Conservation (phyloP, 1,284 basidiomycete genomes). For the Cutaneotrichosporon mucoides region DNA sequence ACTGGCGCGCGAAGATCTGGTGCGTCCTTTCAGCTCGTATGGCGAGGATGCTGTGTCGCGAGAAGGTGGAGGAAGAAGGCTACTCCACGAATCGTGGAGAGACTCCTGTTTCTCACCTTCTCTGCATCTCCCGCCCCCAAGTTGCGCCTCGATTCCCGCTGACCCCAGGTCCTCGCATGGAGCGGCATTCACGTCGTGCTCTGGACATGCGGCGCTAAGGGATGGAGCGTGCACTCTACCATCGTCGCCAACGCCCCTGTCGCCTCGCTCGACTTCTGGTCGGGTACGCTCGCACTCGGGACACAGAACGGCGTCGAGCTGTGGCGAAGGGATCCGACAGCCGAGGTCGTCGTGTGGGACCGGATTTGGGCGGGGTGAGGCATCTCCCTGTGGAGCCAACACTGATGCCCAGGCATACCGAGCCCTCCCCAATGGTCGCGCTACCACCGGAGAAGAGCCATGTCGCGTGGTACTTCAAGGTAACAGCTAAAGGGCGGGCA, state of each 20-base stretch:
- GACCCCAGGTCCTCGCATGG: constrained; percentile 43
- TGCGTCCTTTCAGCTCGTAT: constrained; percentile 10
- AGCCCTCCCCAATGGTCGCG: constrained; percentile 5
- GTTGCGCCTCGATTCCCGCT: not conserved
- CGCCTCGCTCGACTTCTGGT: constrained; percentile 27
- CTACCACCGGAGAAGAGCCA: constrained; percentile 24
- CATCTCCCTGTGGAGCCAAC: no score
- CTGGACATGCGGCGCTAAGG: constrained; percentile 23
- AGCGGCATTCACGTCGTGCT: constrained; percentile 36
- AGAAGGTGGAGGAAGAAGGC: no score
- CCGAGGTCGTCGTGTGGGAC: constrained; percentile 44
- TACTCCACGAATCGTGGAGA: no score
- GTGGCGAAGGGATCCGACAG: constrained; percentile 32
- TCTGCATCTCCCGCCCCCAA: no score
- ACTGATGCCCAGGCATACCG: not conserved
- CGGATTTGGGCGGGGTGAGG: constrained; percentile 30
- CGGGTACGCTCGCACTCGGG: constrained; percentile 32
- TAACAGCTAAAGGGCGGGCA: not conserved
- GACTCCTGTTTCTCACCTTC: no score
- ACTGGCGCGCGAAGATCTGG: constrained; percentile 20
- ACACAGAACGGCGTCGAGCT: constrained; percentile 36
- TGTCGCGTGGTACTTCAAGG: constrained; percentile 33
- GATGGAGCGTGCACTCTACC: constrained; percentile 39
- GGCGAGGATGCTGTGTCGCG: no score
- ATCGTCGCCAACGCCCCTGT: constrained; percentile 31